Conservation (phyloP, 2,329 filamentous ascomycete species). For the Colletotrichum orbiculare region DNA sequence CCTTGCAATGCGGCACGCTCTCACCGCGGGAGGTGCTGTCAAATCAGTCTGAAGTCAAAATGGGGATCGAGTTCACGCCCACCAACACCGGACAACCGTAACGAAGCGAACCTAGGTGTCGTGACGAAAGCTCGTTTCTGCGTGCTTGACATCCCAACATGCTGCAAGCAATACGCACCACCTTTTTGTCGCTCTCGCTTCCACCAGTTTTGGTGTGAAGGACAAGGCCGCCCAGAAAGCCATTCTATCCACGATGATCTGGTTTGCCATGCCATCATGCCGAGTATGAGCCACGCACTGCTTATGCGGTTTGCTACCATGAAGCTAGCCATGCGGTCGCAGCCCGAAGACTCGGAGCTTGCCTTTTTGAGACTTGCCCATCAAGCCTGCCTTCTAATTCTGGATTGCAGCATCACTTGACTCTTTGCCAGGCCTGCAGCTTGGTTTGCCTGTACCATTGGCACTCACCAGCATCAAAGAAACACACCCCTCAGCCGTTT, state of each 20-base stretch:
- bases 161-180: neutral
- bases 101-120: slow-evolving; percentile 1
- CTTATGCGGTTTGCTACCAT: slow-evolving; percentile 15
- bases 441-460: neutral
- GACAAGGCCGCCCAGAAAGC: slow-evolving; percentile 3
- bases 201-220: neutral
- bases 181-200: neutral
- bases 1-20: neutral
- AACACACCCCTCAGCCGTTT: neutral
- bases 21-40: neutral
- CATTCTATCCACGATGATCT: neutral
- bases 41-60: slow-evolving; percentile 5
- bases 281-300: neutral
- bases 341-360: neutral
- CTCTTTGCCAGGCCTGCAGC: neutral
- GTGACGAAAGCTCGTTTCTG: neutral
- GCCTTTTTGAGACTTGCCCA: neutral
- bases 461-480: neutral
- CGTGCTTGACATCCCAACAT: neutral
- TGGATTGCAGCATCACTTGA: slow-evolving; percentile 13
- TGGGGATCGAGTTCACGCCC: neutral
- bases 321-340: neutral
- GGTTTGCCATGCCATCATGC: neutral
- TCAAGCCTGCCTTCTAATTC: neutral
- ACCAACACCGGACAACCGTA: neutral